A percentile compares a stretch with the other conserved stretches of the same genome.
These are phyloP conservation scores for Symbiodinium natans DNA, from an alignment of 73 alveolate genomes.

Conservation along the genomic window DNA sequence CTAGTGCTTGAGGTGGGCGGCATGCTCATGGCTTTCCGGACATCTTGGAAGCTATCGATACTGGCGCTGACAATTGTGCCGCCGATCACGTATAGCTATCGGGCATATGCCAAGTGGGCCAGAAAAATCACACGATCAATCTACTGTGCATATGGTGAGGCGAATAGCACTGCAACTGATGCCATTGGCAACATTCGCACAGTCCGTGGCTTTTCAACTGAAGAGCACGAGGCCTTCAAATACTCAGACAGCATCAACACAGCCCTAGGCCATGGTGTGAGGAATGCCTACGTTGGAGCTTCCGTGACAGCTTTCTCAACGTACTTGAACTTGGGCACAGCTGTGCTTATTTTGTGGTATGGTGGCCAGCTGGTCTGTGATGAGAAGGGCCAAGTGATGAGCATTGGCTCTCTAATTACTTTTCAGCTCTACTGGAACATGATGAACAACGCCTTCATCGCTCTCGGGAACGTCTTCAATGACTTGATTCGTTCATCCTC, in stretches of 20 bases:
- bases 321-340: constrained; percentile 76
- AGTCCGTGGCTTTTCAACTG: constrained; percentile 96
- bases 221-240: constrained; percentile 64
- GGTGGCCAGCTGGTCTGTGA: constrained; percentile 92
- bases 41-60: constrained; percentile 96
- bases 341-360: constrained; percentile 79
- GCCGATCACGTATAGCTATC: constrained; percentile 95
- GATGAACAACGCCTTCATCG: constrained; percentile 92
- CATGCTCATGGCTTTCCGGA: constrained; percentile 95
- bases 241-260: constrained; percentile 92
- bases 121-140: constrained; percentile 43
- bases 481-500: constrained; percentile 87
- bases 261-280: constrained; percentile 86
- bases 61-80: constrained; percentile 94
- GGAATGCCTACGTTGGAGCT: constrained; percentile 93
- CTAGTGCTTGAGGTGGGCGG: constrained; percentile 92
- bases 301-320: constrained; percentile 74
- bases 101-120: constrained; percentile 69
- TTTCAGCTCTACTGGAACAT: constrained; percentile 92
- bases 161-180: constrained; percentile 94
- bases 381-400: constrained; percentile 40
- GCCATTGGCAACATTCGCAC: constrained; percentile 96
- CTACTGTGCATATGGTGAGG: constrained; percentile 95
- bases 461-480: constrained; percentile 85
- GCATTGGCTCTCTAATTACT: constrained; percentile 83